Conservation (phyloP, 106 monocot species). For the Dendrobium huoshanense region DNA sequence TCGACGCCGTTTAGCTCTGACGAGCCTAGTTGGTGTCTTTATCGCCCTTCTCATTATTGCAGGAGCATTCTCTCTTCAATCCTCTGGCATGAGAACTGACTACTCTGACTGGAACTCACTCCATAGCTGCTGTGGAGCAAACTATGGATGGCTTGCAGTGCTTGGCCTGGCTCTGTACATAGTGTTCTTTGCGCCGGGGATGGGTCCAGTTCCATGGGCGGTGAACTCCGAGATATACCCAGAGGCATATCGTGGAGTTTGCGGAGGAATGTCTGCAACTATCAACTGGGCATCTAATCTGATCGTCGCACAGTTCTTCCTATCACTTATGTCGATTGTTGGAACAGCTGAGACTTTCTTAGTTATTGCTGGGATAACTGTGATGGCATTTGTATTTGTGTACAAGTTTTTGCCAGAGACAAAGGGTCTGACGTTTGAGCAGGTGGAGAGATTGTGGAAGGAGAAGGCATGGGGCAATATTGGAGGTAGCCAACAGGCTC, state of each 20-base stretch:
- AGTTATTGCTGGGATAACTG: slow-evolving; percentile 51
- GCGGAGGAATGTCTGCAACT: slow-evolving; percentile 92
- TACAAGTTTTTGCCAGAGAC: slow-evolving; percentile 70
- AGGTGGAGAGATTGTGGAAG: slow-evolving; percentile 90
- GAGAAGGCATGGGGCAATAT: slow-evolving; percentile 57
- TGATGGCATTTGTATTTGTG: slow-evolving; percentile 71
- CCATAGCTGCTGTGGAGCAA: slow-evolving; percentile 16
- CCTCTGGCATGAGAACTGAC: slow-evolving; percentile 6
- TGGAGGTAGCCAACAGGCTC: slow-evolving; percentile 14
- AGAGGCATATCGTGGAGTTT: slow-evolving; percentile 69
- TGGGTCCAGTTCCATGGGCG: slow-evolving; percentile 98
- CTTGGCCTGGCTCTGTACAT: slow-evolving; percentile 83
- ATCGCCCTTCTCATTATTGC: slow-evolving; percentile 66
- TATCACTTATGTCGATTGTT: slow-evolving; percentile 42
- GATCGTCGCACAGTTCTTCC: slow-evolving; percentile 81
- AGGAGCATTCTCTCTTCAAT: slow-evolving; percentile 53
- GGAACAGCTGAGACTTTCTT: slow-evolving; percentile 70
- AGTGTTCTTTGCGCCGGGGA: slow-evolving; percentile 74
- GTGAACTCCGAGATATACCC: slow-evolving; percentile 98
- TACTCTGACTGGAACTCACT: slow-evolving; percentile 9
- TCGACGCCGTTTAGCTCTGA: slow-evolving; percentile 57
- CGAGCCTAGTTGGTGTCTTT: slow-evolving; percentile 62
- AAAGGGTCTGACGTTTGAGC: slow-evolving; percentile 77
- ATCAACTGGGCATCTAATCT: slow-evolving; percentile 93
- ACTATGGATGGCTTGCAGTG: slow-evolving; percentile 63